Base-by-base conservation (phyloP, 164 flowering plant genomes). In the Brasenia schreberi region DNA sequence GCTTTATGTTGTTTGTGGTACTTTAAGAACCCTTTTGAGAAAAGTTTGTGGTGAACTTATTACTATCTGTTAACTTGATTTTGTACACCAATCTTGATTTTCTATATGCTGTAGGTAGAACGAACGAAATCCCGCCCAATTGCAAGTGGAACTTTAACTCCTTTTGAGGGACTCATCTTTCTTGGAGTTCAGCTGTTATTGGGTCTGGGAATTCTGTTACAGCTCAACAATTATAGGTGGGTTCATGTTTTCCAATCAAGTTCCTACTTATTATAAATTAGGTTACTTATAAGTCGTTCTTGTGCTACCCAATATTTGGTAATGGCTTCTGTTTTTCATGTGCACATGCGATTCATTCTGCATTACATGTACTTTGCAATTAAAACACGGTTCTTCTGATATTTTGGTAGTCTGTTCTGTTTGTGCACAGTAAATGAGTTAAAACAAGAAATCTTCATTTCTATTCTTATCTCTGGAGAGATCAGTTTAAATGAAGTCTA, bases 191-290 rank as follows among this genome's bases (percentile, higher is more conserved):
- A 91, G 66, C 76, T 91, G 77, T 77, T 88, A 67, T 84, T 94
- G 77, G 99, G 97, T 68, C 87, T 94, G 72, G 96, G 96, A 33
- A 91, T 94, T 77, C 93, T 94, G 62, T 87, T 89, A 68, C 96
- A 89, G 71, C 81, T 94, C 62, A 91, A 94, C 69, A 82, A 80
- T 76, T 91, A 81, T 68, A 94, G 99, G 99, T 89, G 72, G 49
- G 76, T 74, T 44, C 39, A 67, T 43, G 65, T 68, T 42, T 70
- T 19, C 6, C 1, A 45, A 45, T 45, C 53, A 45, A 45, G 53
- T 4, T 45, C 11, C 53, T 12, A 1, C 11, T 45, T 45, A 45
- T 7, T 45, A 12, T 23, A 23, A 23, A 23, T 23, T 23, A 23
- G 1, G 27, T 23, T 23, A 23, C 27, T 23, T 23, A 23, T 2